Conservation (phyloP, 2,329 filamentous ascomycete genomes). For the Phialophora verrucosa region DNA sequence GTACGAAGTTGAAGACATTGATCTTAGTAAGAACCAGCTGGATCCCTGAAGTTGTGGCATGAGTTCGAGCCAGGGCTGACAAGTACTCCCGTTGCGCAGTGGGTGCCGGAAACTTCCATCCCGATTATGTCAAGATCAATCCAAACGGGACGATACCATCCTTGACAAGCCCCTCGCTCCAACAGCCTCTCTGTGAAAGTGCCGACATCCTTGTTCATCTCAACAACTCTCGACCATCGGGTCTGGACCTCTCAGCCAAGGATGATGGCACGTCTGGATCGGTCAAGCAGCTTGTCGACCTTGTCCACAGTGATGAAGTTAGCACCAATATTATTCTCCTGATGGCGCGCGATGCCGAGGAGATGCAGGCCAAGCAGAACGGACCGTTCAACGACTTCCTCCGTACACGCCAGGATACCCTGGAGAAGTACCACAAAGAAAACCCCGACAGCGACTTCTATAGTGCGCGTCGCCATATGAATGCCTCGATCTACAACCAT, state of each 20-base stretch:
- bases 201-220: slow-evolving; percentile 27
- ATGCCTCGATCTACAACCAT: slow-evolving; percentile 24
- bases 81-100: slow-evolving; percentile 21
- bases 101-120: slow-evolving; percentile 26
- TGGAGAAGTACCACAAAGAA: slow-evolving; percentile 23
- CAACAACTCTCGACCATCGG: slow-evolving; percentile 14
- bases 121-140: slow-evolving; percentile 29
- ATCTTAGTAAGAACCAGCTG: slow-evolving; percentile 19
- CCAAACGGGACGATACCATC: slow-evolving; percentile 30
- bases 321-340: slow-evolving; percentile 36
- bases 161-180: slow-evolving; percentile 22
- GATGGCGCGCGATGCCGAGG: slow-evolving; percentile 30
- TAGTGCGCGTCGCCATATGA: slow-evolving; percentile 17
- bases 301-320: slow-evolving; percentile 26
- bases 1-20: slow-evolving; percentile 25
- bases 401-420: slow-evolving; percentile 21
- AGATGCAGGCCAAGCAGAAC: slow-evolving; percentile 26
- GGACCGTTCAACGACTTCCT: slow-evolving; percentile 22
- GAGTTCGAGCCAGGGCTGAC: not conserved
- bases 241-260: slow-evolving; percentile 19
- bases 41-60: not conserved
- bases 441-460: slow-evolving; percentile 33
- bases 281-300: slow-evolving; percentile 26
- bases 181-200: slow-evolving; percentile 25
- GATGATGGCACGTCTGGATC: slow-evolving; percentile 13